A percentile compares a stretch with the other conserved stretches of the same genome.
phyloP scores from a whole-genome alignment of 2,329 filamentous ascomycete genomes.

The Alternaria sp. region DNA sequence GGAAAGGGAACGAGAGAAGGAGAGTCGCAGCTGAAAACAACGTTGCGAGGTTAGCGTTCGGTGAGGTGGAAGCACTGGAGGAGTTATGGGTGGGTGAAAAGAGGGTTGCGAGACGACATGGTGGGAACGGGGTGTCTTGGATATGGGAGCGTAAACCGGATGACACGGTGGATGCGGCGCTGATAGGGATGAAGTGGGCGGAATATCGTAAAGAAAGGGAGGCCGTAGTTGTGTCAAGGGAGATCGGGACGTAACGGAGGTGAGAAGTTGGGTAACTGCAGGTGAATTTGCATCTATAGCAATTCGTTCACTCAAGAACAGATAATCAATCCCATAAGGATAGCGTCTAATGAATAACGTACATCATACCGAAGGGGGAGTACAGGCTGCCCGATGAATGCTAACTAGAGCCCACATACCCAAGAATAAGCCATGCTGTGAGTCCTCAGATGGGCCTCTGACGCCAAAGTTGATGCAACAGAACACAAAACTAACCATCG shows the following conservation, averaged over 20 bases:
- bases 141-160: conserved; percentile 22
- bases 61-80: conserved; percentile 2
- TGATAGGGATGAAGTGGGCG: conserved; percentile 9
- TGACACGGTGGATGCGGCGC: background rate
- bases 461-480: conserved; percentile 1
- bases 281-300: background rate
- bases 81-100: conserved; percentile 24
- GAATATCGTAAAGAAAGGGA: conserved; percentile 18
- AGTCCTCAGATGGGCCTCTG: background rate
- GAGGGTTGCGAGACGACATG: conserved; percentile 17
- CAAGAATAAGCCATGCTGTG: background rate
- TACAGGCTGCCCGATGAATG: background rate
- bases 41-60: conserved; percentile 20
- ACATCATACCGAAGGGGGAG: background rate
- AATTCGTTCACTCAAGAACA: background rate
- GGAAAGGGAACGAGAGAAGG: conserved; percentile 16
- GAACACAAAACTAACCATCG: background rate
- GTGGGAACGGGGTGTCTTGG: conserved; percentile 6
- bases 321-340: background rate
- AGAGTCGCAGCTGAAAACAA: conserved; percentile 23
- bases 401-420: background rate
- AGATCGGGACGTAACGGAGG: conserved; percentile 8
- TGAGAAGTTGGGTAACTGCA: background rate
- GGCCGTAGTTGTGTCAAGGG: conserved; percentile 12
- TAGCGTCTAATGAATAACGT: background rate